Evolutionary conservation across 108 stramenopile genomes (phyloP), one percentile per base, ranked within the genome.

Genomic region (Ochromonas danica): DNA sequence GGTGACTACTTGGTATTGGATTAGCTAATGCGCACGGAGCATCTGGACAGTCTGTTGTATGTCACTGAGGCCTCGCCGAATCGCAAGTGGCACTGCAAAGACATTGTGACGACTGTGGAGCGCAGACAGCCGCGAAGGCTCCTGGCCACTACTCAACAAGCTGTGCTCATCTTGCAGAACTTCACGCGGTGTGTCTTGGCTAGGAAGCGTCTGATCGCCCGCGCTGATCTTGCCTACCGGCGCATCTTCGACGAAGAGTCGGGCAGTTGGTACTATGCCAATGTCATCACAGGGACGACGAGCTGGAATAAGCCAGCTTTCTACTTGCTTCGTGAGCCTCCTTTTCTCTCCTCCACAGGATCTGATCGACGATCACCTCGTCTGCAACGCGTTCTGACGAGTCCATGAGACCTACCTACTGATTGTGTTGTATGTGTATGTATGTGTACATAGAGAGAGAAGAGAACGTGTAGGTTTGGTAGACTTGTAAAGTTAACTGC

Each of bases 141-240:
- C 22, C 51, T 22, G 10, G 51, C 22, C 51, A 10, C 10, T 57
- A 22, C 22, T 22, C 10, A 57, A 22, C 51, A 22, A 28, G 63
- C 63, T 10, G 10, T 33, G 6, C 31, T 35, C 6, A 67, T 67
- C 25, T 10, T 67, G 6, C 63, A 67, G 25, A 36, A 10, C 10
- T 67, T 67, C 25, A 25, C 14, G 6, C 63, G 63, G 6, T 67
- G 63, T 67, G 25, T 67, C 25, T 36, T 67, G 10, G 63, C 63
- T 35, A 3, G 63, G 10, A 6, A 67, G 6, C 63, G 63, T 36
- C 3, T 67, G 3, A 31, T 67, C 6, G 6, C 10, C 17, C 33
- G 27, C 6, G 63, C 63, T 6, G 25, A 67, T 67, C 17, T 14
- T 14, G 10, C 6, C 14, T 67, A 31, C 31, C 63, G 63, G 3